Evolutionary conservation across 495 filamentous ascomycete genomes (phyloP).

Genomic region (Bombardia bombarda): DNA sequence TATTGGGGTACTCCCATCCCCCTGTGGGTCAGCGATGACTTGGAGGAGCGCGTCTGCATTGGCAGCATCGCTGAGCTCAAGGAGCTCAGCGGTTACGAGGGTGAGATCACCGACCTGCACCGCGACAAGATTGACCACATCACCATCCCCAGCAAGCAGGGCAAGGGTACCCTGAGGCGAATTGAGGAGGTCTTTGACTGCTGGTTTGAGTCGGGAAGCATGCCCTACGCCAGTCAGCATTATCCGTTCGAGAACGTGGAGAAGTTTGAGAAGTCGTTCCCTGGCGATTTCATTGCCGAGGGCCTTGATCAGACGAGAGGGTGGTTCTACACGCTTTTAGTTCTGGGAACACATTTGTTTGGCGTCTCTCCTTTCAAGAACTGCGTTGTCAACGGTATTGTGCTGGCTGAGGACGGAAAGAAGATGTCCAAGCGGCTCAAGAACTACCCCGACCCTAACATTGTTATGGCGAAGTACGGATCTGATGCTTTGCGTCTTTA

Average conservation of each 20-base stretch:
- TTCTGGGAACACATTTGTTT: constrained; percentile 87
- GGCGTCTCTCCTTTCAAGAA: constrained; percentile 89
- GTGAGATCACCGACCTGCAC: constrained; percentile 84
- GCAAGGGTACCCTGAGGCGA: constrained; percentile 75
- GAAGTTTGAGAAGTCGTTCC: constrained; percentile 71
- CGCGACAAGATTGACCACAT: constrained; percentile 93
- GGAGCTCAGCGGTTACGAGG: constrained; percentile 74
- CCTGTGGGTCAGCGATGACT: constrained; percentile 84
- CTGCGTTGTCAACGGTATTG: constrained; percentile 94
- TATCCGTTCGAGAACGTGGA: constrained; percentile 94
- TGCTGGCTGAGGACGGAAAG: constrained; percentile 89
- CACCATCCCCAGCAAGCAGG: constrained; percentile 87
- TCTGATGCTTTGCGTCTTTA: constrained; percentile 92
- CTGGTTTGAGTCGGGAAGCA: constrained; percentile 83
- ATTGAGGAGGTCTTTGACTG: constrained; percentile 95
- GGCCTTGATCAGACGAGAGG: constrained; percentile 74
- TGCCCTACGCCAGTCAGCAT: constrained; percentile 91
- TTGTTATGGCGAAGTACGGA: constrained; percentile 83
- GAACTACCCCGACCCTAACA: constrained; percentile 87
- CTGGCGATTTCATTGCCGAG: constrained; percentile 95
- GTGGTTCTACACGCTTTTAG: constrained; percentile 94
- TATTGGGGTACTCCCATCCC: constrained; percentile 99
- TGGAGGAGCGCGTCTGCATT: constrained; percentile 78
- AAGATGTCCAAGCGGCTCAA: constrained; percentile 99
- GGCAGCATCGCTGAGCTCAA: constrained; percentile 83